A percentile compares a stretch with the other conserved stretches of the same genome.
Evolutionary conservation across 1,139 yeast species (phyloP).

Genomic region (Suhomyces chickasaworum): DNA sequence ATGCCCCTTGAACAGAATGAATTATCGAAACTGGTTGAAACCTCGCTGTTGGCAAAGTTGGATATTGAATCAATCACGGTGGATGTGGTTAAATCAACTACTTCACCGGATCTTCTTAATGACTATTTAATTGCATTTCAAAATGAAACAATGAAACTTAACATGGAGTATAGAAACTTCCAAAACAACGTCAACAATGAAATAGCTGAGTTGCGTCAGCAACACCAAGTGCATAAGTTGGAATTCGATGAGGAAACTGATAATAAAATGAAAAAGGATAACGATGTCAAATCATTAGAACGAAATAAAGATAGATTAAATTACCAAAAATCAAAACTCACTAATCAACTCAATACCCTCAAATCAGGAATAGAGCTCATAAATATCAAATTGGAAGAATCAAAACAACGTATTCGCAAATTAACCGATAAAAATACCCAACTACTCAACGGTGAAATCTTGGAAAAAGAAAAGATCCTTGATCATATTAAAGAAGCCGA

Average conservation of each 20-base stretch:
- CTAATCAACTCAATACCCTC: slow-evolving; percentile 28
- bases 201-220: slow-evolving; percentile 24
- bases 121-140: slow-evolving; percentile 31
- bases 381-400: slow-evolving; percentile 27
- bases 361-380: slow-evolving; percentile 24
- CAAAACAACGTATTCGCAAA: slow-evolving; percentile 27
- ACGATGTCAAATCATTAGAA: slow-evolving; percentile 37
- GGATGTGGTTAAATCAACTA: slow-evolving; percentile 13
- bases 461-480: slow-evolving; percentile 25
- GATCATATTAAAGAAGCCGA: slow-evolving; percentile 19
- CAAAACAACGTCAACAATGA: slow-evolving; percentile 28
- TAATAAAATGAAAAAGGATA: slow-evolving; percentile 32
- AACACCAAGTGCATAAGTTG: slow-evolving; percentile 23
- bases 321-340: slow-evolving; percentile 37
- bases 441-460: slow-evolving; percentile 23
- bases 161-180: slow-evolving; percentile 28
- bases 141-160: slow-evolving; percentile 30
- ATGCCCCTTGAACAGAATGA: not conserved
- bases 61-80: slow-evolving; percentile 15
- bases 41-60: not conserved
- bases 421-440: slow-evolving; percentile 29
- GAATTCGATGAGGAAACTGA: slow-evolving; percentile 40
- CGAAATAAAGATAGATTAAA: slow-evolving; percentile 33
- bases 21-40: not conserved
- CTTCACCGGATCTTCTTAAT: slow-evolving; percentile 22